phyloP scores from a whole-genome alignment of 2,329 filamentous ascomycete species.

The Neobulgaria alba region DNA sequence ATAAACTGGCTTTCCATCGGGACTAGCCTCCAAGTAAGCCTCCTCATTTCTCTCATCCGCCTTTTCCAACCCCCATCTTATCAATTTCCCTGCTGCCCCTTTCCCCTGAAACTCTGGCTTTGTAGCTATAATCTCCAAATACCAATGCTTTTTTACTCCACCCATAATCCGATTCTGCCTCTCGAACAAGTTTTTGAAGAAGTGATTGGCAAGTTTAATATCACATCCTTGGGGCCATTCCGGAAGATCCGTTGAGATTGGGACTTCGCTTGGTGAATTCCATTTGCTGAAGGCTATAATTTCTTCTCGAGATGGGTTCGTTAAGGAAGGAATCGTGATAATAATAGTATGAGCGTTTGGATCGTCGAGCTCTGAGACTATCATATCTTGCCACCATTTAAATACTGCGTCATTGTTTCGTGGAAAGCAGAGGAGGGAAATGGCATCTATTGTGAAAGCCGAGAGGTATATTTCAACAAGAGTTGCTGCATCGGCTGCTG shows the following conservation, averaged over 20 bases:
- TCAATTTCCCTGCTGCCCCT: constrained; percentile 36
- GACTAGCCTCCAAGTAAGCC: constrained; percentile 43
- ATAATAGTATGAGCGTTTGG: constrained; percentile 33
- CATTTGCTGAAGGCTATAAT: constrained; percentile 42
- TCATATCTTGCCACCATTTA: constrained; percentile 30
- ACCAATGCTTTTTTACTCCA: constrained; percentile 36
- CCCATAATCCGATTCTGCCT: constrained; percentile 34
- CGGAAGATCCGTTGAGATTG: constrained; percentile 20
- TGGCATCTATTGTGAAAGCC: constrained; percentile 34
- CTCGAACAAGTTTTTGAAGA: constrained; percentile 33
- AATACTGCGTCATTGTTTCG: constrained; percentile 16
- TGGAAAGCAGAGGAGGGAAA: constrained; percentile 34
- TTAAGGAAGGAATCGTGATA: constrained; percentile 29
- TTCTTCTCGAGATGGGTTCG: constrained; percentile 6
- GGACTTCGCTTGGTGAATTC: constrained; percentile 27
- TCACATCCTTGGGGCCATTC: constrained; percentile 35
- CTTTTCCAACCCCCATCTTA: constrained; percentile 39
- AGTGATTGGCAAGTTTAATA: constrained; percentile 30
- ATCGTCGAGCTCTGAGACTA: constrained; percentile 34
- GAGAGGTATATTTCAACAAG: constrained; percentile 37
- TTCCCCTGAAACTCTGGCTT: constrained; percentile 35
- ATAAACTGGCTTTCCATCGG: constrained; percentile 39
- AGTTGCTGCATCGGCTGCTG: constrained; percentile 32
- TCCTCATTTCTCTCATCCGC: constrained; percentile 37
- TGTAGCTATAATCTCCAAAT: constrained; percentile 40